Evolutionary conservation across 768 basidiomycete genomes (phyloP).

Genomic region (Hirschioporus abietinus): DNA sequence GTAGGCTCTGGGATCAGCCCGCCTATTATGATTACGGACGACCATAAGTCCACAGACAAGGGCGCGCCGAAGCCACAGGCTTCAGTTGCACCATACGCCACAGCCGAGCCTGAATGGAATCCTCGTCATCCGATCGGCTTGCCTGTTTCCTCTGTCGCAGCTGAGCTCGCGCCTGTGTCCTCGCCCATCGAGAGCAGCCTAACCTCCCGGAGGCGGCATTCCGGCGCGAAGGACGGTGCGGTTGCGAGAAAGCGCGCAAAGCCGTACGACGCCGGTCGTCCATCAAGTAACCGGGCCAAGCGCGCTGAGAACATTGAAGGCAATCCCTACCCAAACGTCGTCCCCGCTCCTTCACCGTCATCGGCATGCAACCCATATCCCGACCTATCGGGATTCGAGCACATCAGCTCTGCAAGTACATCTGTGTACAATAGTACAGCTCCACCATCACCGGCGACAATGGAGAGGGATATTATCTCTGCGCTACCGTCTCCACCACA

Average conservation of each 20-base stretch:
- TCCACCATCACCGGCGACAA: background rate
- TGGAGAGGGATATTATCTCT: background rate
- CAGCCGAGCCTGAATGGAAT: conserved; percentile 13
- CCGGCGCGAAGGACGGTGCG: conserved; percentile 19
- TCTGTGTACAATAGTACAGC: conserved; percentile 4
- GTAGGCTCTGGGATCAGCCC: conserved; percentile 79
- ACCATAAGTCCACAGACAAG: conserved; percentile 78
- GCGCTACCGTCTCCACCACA: background rate
- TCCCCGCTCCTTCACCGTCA: background rate
- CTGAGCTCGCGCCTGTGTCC: conserved; percentile 15
- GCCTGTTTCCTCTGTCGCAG: background rate
- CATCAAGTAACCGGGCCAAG: background rate
- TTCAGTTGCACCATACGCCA: conserved; percentile 9
- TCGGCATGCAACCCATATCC: conserved; percentile 5
- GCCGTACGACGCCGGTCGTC: conserved; percentile 47
- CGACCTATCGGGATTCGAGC: background rate
- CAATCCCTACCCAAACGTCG: conserved; percentile 7
- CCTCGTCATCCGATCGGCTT: background rate
- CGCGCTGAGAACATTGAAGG: background rate
- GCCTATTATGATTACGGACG: conserved; percentile 98
- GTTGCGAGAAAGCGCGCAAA: conserved; percentile 56
- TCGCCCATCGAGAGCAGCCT: conserved; percentile 24
- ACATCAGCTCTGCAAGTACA: background rate
- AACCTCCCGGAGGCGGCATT: conserved; percentile 8
- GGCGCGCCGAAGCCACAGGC: conserved; percentile 27